phyloP scores from a whole-genome alignment of 768 basidiomycete genomes.

The Dacryopinax spathularia region DNA sequence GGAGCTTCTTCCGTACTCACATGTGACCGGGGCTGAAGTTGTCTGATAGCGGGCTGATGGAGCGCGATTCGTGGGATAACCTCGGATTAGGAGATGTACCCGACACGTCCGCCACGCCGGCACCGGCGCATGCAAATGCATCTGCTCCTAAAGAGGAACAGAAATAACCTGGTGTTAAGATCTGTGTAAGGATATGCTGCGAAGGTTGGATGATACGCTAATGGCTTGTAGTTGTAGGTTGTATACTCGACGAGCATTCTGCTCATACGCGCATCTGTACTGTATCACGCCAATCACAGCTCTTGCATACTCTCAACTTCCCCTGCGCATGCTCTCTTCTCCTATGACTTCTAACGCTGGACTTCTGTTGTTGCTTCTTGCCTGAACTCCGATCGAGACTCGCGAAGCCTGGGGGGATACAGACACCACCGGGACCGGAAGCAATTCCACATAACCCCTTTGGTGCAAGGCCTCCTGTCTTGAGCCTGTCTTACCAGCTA shows the following conservation, averaged over 20 bases:
- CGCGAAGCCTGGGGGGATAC: no score
- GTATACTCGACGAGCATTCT: neutral
- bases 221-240: neutral
- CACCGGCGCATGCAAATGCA: neutral
- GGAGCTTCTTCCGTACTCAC: conserved; percentile 17
- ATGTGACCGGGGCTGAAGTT: neutral
- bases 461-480: neutral
- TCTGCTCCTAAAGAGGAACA: neutral
- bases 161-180: neutral
- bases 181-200: neutral
- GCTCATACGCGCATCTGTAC: neutral
- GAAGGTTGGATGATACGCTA: neutral
- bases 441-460: neutral
- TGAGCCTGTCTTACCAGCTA: neutral
- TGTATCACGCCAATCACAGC: neutral
- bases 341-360: no score
- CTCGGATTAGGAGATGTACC: conserved; percentile 53
- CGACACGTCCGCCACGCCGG: conserved; percentile 8
- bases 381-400: no score
- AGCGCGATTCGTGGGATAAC: conserved; percentile 73
- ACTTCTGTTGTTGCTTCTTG: no score
- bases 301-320: neutral
- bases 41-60: conserved; percentile 63
- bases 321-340: neutral
- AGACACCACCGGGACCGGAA: no score